Evolutionary conservation across 345 rosid genomes (phyloP).

Genomic region (Linum usitatissimum): DNA sequence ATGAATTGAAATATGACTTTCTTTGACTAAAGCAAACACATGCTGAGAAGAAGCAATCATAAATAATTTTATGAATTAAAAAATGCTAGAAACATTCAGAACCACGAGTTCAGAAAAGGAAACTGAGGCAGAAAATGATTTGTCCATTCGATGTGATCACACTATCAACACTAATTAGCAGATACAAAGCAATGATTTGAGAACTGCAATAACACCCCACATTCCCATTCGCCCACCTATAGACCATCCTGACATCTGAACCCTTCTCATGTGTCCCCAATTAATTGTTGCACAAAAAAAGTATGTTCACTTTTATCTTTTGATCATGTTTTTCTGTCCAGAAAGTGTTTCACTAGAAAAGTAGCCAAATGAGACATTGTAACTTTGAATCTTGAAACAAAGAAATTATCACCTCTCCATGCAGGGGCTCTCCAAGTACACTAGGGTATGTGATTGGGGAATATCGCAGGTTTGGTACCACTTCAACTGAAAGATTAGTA

Average conservation of each 20-base stretch:
- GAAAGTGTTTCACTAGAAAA: background rate
- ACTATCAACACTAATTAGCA: background rate
- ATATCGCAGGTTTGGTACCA: conserved; percentile 51
- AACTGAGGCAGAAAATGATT: background rate
- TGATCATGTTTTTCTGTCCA: background rate
- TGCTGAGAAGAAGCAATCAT: background rate
- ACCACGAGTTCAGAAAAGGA: background rate
- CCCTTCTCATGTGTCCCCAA: background rate
- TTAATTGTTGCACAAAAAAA: background rate
- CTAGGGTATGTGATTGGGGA: conserved; percentile 97
- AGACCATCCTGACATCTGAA: background rate
- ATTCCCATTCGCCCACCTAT: background rate
- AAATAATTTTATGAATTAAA: background rate
- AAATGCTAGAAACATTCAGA: background rate
- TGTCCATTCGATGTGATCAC: background rate
- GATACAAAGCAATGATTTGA: background rate
- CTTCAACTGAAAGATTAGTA: conserved; percentile 63
- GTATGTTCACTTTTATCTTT: background rate
- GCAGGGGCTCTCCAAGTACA: conserved; percentile 92
- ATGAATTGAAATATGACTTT: background rate
- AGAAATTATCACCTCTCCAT: conserved; percentile 72
- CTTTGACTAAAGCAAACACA: background rate
- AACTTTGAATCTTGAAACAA: background rate
- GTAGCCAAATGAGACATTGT: background rate
- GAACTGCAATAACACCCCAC: no score